Conservation (phyloP, 495 filamentous ascomycete genomes). For the Hypoxylon fragiforme region DNA sequence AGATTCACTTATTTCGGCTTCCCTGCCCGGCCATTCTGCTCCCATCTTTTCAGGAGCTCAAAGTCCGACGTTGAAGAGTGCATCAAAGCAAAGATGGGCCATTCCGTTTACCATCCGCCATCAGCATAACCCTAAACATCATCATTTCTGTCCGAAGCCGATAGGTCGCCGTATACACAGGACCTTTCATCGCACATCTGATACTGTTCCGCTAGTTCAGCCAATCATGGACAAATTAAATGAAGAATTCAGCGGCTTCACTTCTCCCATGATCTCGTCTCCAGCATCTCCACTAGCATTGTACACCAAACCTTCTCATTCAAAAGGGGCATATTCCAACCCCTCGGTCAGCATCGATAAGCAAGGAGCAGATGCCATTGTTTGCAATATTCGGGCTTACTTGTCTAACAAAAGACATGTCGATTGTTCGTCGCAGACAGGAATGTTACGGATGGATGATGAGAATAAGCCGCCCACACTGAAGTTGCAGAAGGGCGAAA, state of each 20-base stretch:
- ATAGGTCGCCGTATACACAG: slow-evolving; percentile 12
- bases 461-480: slow-evolving; percentile 7
- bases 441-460: neutral
- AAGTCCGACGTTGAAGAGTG: neutral
- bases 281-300: slow-evolving; percentile 11
- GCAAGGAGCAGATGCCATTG: slow-evolving; percentile 22
- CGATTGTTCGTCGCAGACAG: neutral
- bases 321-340: neutral
- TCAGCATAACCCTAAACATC: slow-evolving; percentile 21
- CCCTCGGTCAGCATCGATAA: slow-evolving; percentile 10
- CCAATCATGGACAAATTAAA: slow-evolving; percentile 4
- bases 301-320: slow-evolving; percentile 4
- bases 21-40: neutral
- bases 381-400: slow-evolving; percentile 26
- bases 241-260: neutral
- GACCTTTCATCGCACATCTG: slow-evolving; percentile 17
- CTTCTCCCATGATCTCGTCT: neutral
- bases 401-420: slow-evolving; percentile 23
- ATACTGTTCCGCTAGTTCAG: slow-evolving; percentile 19
- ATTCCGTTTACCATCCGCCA: slow-evolving; percentile 11
- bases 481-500: neutral
- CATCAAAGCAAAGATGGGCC: slow-evolving; percentile 11
- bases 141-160: slow-evolving; percentile 24
- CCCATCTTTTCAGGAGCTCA: neutral
- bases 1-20: slow-evolving; percentile 4